Base-by-base conservation (phyloP, 192 early-diverging fungal species). In the Dissophora globulifera region DNA sequence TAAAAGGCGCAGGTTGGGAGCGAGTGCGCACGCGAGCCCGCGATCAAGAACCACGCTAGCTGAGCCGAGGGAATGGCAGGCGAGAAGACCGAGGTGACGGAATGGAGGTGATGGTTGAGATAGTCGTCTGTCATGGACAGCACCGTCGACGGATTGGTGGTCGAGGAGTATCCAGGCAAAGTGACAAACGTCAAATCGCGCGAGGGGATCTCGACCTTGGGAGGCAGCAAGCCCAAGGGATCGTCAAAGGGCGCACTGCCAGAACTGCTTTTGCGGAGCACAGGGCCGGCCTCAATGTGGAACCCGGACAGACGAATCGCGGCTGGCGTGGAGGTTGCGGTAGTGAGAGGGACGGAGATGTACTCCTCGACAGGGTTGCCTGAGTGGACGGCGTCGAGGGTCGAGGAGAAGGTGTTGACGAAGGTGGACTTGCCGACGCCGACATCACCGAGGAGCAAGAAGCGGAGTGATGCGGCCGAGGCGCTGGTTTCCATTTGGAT, bases 11-110 rank as follows among this genome's bases (percentile, higher is more conserved):
- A 66, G 10, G 72, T 76, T 2, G 72, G 72, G 8, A 76, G 30
- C 3, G 72, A 55, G 42, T 67, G 72, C 0, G 58, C 64, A 15
- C 47, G 41, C 2, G 72, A 58, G 20, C 72, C 72, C 30, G 72
- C 29, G n/a, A 76, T 76, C n/a, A 76, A 35, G 42, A 76, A 76
- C 72, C 72, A 76, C 26, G 72, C 72, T 46, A 76, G 40, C 29
- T 76, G 72, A 8, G 57, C 50, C 0, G 58, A 32, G 17, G 63
- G 7, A 12, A 76, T 76, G 5, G 62, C 42, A 19, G 63, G 58
- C 11, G 72, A 66, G 29, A 67, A 76, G 48, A 76, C 38, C 33
- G 63, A 61, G 4, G 63, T 76, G 45, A 33, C 31, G 13, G 58
- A 42, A 17, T 32, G 56, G 11, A 76, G 63, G 23, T 67, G 72